Conservation (phyloP, 768 basidiomycete genomes). For the Phlebiopsis flavidoalba region DNA sequence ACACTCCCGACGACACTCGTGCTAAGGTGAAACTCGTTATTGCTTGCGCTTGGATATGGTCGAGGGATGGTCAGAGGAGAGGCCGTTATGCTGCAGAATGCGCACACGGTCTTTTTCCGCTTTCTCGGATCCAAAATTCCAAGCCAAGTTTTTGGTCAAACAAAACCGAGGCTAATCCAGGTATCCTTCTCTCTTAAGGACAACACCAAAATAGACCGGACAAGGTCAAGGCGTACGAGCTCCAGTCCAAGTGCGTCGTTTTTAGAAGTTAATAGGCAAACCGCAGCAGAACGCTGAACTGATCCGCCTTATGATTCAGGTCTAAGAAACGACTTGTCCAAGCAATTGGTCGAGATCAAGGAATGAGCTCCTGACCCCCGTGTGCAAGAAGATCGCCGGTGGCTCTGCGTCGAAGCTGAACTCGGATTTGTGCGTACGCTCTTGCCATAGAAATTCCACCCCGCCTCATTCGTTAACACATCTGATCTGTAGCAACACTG, state of each 20-base stretch:
- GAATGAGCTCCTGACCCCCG: constrained; percentile 86
- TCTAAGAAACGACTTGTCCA: constrained; percentile 95
- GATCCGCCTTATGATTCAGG: constrained; percentile 41
- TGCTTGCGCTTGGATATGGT: constrained; percentile 1
- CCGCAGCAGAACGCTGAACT: not conserved
- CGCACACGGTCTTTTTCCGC: constrained; percentile 3
- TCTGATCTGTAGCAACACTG: constrained; percentile 59
- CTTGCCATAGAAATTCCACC: not conserved
- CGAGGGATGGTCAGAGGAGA: not conserved
- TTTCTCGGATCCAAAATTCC: not conserved
- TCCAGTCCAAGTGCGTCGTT: constrained; percentile 86
- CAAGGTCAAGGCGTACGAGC: constrained; percentile 97
- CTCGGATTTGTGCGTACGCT: constrained; percentile 85
- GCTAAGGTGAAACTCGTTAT: constrained; percentile 29
- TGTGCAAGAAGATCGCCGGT: constrained; percentile 97
- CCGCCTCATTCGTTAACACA: not conserved
- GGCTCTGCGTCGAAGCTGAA: constrained; percentile 93
- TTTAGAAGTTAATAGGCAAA: not conserved
- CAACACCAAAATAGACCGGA: constrained; percentile 58
- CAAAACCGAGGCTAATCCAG: not conserved
- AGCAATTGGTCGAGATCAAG: constrained; percentile 93
- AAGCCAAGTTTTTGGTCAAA: not conserved
- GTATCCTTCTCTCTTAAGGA: constrained; percentile 18
- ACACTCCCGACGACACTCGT: constrained; percentile 29
- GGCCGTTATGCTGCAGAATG: constrained; percentile 11